phyloP scores from a whole-genome alignment of 495 filamentous ascomycete genomes.

The Penicillium simplicissimum region DNA sequence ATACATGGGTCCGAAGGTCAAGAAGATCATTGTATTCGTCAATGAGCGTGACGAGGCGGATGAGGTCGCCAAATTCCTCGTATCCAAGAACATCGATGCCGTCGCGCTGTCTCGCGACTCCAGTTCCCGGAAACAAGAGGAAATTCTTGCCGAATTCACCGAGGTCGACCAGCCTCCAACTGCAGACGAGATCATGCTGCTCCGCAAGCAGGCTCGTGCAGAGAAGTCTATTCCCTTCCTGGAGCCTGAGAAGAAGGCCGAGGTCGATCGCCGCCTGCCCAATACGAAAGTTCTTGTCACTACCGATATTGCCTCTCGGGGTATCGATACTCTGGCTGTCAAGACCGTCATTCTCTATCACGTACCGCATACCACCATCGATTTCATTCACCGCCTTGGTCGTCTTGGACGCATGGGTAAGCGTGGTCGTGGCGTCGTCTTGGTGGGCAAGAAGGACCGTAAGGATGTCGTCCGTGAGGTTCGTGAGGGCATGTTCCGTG shows the following conservation, averaged over 20 bases:
- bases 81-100: constrained; percentile 83
- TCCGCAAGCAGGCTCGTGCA: constrained; percentile 34
- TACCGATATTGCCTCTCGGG: constrained; percentile 88
- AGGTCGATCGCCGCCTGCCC: constrained; percentile 41
- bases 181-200: constrained; percentile 40
- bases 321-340: constrained; percentile 93
- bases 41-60: constrained; percentile 90
- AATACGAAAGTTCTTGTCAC: constrained; percentile 90
- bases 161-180: constrained; percentile 49
- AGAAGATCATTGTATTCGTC: constrained; percentile 93
- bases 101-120: constrained; percentile 80
- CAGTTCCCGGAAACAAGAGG: constrained; percentile 65
- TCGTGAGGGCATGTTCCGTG: constrained; percentile 90
- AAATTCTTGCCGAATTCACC: constrained; percentile 78
- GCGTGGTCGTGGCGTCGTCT: constrained; percentile 82
- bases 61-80: constrained; percentile 77
- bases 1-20: constrained; percentile 57
- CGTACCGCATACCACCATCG: constrained; percentile 92
- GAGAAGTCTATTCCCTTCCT: constrained; percentile 38
- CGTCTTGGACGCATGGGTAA: constrained; percentile 90
- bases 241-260: constrained; percentile 20
- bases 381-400: constrained; percentile 95
- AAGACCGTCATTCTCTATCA: constrained; percentile 90
- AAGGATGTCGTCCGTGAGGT: constrained; percentile 91
- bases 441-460: constrained; percentile 86